Conservation (phyloP, 768 basidiomycete species). For the Auriscalpium microsporum region DNA sequence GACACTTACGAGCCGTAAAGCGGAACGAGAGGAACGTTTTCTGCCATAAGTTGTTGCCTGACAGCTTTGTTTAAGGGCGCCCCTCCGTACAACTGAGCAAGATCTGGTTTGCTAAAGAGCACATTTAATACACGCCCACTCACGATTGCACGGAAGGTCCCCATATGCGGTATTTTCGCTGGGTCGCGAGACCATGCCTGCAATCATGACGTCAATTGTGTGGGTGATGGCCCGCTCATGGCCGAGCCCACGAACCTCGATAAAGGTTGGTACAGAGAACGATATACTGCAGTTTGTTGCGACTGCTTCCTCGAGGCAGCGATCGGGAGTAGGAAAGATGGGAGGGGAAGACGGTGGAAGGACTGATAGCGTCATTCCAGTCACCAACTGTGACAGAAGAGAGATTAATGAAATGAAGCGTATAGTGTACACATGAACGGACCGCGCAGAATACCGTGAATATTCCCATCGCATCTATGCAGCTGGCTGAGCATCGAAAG, state of each 20-base stretch:
- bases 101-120: neutral
- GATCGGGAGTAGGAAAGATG: slow-evolving; percentile 19
- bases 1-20: slow-evolving; percentile 1
- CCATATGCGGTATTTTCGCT: neutral
- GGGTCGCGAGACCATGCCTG: slow-evolving; percentile 20
- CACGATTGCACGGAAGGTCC: neutral
- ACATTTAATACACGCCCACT: neutral
- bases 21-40: neutral
- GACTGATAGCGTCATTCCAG: slow-evolving; percentile 18
- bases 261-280: slow-evolving; percentile 22
- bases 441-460: neutral
- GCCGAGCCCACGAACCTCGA: slow-evolving; percentile 20
- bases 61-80: neutral
- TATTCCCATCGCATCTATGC: neutral
- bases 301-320: slow-evolving; percentile 14
- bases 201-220: neutral
- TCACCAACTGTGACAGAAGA: slow-evolving; percentile 12
- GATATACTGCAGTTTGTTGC: slow-evolving; percentile 18
- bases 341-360: slow-evolving; percentile 21
- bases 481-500: neutral
- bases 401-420: neutral
- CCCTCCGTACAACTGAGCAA: neutral
- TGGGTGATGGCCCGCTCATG: neutral
- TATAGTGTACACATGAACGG: neutral
- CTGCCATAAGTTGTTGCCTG: neutral